Conservation (phyloP, 177 flowering plant species). For the Telopea speciosissima region DNA sequence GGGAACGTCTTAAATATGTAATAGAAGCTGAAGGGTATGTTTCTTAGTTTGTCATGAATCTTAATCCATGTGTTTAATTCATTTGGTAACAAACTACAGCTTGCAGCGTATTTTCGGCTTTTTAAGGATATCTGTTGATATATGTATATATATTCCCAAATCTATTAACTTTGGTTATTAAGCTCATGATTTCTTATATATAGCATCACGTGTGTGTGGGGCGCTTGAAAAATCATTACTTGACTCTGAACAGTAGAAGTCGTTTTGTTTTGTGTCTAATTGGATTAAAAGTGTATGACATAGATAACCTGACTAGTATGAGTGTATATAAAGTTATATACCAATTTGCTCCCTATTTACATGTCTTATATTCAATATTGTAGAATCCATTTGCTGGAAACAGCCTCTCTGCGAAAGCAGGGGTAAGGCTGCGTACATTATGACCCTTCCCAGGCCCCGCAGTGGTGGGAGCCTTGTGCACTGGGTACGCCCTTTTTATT, state of each 20-base stretch:
- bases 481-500: too few relatives aligned
- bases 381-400: too few relatives aligned
- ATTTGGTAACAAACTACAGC: not conserved
- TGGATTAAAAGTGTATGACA: not conserved
- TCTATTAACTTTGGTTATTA: not conserved
- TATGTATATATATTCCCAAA: not conserved
- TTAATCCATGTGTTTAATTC: not conserved
- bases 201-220: not conserved
- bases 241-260: not conserved
- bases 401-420: too few relatives aligned
- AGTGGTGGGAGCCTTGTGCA: too few relatives aligned
- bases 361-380: too few relatives aligned
- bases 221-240: not conserved
- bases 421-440: too few relatives aligned
- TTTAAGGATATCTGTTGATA: not conserved
- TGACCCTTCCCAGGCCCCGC: too few relatives aligned
- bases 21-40: slow-evolving; percentile 72
- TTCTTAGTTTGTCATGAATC: slow-evolving; percentile 2
- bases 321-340: too few relatives aligned
- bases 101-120: too few relatives aligned
- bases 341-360: too few relatives aligned
- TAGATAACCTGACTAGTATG: not conserved
- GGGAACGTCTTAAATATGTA: slow-evolving; percentile 79
- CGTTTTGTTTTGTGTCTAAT: not conserved
- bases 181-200: not conserved